phyloP scores from a whole-genome alignment of 148 eudicot genomes.

The Hydrangea macrophylla region DNA sequence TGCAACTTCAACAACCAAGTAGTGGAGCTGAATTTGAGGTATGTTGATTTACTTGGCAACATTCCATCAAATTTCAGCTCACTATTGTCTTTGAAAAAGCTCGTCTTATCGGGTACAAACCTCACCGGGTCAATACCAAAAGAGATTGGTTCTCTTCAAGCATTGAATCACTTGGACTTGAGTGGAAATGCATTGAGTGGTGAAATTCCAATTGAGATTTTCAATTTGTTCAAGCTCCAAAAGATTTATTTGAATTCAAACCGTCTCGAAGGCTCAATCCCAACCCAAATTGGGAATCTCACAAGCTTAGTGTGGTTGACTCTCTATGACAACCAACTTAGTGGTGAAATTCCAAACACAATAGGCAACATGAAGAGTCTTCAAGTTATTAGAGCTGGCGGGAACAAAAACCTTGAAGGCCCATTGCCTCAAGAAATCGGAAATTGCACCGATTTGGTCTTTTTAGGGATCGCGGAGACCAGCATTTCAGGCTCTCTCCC shows the following conservation, averaged over 20 bases:
- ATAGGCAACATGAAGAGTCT: slow-evolving; percentile 61
- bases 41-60: slow-evolving; percentile 63
- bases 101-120: slow-evolving; percentile 58
- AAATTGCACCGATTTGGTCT: slow-evolving; percentile 51
- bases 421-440: slow-evolving; percentile 69
- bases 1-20: slow-evolving; percentile 60
- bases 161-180: slow-evolving; percentile 50
- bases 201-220: slow-evolving; percentile 62
- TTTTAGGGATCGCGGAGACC: slow-evolving; percentile 86
- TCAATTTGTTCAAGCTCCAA: slow-evolving; percentile 44
- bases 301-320: slow-evolving; percentile 46
- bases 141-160: slow-evolving; percentile 37
- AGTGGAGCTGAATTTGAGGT: slow-evolving; percentile 48
- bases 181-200: slow-evolving; percentile 75
- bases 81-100: slow-evolving; percentile 40
- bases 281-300: slow-evolving; percentile 54
- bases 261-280: slow-evolving; percentile 58
- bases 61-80: slow-evolving; percentile 53
- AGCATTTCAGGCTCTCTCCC: slow-evolving; percentile 80
- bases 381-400: slow-evolving; percentile 70
- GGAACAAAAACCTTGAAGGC: slow-evolving; percentile 81
- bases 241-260: slow-evolving; percentile 62
- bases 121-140: slow-evolving; percentile 69
- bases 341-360: slow-evolving; percentile 63
- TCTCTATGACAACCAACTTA: slow-evolving; percentile 72